Percentiles rank a stretch among this genome's conserved stretches.
Evolutionary conservation across 495 filamentous ascomycete species (phyloP).

Genomic region (Lasiosphaeriaceae sp.): DNA sequence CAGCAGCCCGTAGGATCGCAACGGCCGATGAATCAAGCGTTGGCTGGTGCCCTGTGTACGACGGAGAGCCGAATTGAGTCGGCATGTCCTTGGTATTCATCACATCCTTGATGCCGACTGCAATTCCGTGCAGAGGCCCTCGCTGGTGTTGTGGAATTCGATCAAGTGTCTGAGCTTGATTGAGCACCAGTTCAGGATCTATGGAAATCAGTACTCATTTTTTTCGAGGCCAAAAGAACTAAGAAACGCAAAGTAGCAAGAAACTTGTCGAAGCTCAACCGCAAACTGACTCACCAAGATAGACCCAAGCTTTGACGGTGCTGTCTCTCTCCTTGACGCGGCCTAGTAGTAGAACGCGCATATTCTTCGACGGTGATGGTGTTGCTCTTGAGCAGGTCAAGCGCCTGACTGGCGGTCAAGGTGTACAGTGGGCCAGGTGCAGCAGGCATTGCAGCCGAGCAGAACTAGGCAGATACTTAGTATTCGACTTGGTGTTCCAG

Average conservation of each 20-base stretch:
- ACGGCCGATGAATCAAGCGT: conserved; percentile 41
- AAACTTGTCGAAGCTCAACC: no score
- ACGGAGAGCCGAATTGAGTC: conserved; percentile 47
- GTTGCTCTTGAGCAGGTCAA: no score
- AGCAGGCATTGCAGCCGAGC: no score
- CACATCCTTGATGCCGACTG: conserved; percentile 56
- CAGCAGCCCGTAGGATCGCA: conserved; percentile 40
- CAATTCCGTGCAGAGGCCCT: conserved; percentile 52
- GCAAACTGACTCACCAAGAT: conserved; percentile 41
- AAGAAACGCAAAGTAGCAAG: background rate
- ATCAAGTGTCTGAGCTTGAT: conserved; percentile 49
- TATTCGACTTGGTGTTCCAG: no score
- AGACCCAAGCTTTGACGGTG: conserved; percentile 51
- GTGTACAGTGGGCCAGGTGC: no score
- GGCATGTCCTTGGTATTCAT: conserved; percentile 58
- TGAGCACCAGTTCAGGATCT: background rate
- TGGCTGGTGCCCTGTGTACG: conserved; percentile 37
- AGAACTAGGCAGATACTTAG: no score
- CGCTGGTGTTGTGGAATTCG: conserved; percentile 38
- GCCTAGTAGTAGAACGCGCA: conserved; percentile 46
- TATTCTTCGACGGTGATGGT: conserved; percentile 52
- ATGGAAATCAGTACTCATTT: background rate
- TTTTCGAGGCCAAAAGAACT: background rate
- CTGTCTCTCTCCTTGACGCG: conserved; percentile 46
- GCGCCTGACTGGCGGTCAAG: no score